Evolutionary conservation across 1,284 basidiomycete genomes (phyloP), one percentile per base, ranked within the genome.

Genomic region (Hemileia vastatrix): DNA sequence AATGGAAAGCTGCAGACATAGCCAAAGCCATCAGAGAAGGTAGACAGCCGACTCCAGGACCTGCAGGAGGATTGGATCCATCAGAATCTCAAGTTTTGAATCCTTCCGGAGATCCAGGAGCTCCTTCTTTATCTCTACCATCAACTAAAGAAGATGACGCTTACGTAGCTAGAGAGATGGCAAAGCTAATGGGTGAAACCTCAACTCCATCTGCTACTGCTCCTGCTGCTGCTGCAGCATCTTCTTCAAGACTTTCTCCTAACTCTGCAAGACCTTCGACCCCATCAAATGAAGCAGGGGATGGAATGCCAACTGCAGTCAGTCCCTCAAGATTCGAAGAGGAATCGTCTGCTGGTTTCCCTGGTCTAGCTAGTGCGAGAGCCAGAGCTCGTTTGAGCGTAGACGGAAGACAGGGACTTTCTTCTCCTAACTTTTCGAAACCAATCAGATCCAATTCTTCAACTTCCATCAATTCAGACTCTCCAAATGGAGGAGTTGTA

Each of bases 1-100:
- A 92, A 77, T 93, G 90, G 90, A 92, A 91, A 75, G 90, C 90
- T 33, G 84, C 86, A 4, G 88, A 92, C 67, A 90, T 94, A 45
- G 82, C 86, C 19, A 92, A 88, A 75, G 88, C 90, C 1, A 82
- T 89, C 72, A 83, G 89, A n/a, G 89, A 92, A 75, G 89, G 36
- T 40, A 40, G 36, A 40, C 36, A 40, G 36, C 36, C 36, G 15
- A 15, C 15, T 15, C 36, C 36, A 40, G 36, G 36, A 40, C 36
- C 36, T 40, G 36, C 36, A 15, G 36, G 36, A 40, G 36, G 36
- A 40, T 15, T 40, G 9, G 36, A 40, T 40, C 36, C 36, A 18
- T 9, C 9, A 32, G 48, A 32, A 50, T 13, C n/a, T 15, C 9
- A 50, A 13, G 45, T 23, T 47, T 47, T 47, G 45, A 27, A 27